A percentile compares a stretch with the other conserved stretches of the same genome.
Evolutionary conservation across 768 basidiomycete species (phyloP).

Genomic region (Leccinum fibrillosum): DNA sequence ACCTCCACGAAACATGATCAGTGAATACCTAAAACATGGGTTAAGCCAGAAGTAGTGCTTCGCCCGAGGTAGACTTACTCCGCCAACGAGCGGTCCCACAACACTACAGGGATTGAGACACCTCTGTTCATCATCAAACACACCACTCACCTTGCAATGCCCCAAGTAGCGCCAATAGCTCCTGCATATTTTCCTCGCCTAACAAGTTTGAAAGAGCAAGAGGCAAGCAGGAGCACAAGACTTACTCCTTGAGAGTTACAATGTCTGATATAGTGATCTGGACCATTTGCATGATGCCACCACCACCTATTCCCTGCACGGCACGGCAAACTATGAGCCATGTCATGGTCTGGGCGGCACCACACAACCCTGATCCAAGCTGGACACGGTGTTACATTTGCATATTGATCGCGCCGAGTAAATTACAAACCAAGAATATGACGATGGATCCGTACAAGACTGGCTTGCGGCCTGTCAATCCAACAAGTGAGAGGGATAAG

Average conservation of each 20-base stretch:
- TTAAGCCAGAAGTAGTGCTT: not conserved
- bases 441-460: slow-evolving; percentile 35
- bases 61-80: slow-evolving; percentile 20
- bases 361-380: slow-evolving; percentile 40
- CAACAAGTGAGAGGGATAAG: not conserved
- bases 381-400: slow-evolving; percentile 4
- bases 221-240: not conserved
- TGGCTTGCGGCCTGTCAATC: slow-evolving; percentile 33
- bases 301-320: slow-evolving; percentile 43
- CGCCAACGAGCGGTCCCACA: slow-evolving; percentile 42
- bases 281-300: slow-evolving; percentile 35
- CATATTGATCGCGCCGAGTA: not conserved
- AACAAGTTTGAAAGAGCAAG: not conserved
- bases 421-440: slow-evolving; percentile 34
- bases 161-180: slow-evolving; percentile 39
- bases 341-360: slow-evolving; percentile 41
- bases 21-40: slow-evolving; percentile 27
- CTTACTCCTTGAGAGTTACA: slow-evolving; percentile 32
- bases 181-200: slow-evolving; percentile 41
- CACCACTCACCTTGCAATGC: slow-evolving; percentile 31
- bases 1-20: slow-evolving; percentile 38
- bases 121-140: not conserved
- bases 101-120: slow-evolving; percentile 25
- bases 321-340: slow-evolving; percentile 41
- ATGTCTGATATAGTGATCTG: slow-evolving; percentile 42